Evolutionary conservation across 2,329 filamentous ascomycete genomes (phyloP).

Genomic region (Colletotrichum higginsianum): DNA sequence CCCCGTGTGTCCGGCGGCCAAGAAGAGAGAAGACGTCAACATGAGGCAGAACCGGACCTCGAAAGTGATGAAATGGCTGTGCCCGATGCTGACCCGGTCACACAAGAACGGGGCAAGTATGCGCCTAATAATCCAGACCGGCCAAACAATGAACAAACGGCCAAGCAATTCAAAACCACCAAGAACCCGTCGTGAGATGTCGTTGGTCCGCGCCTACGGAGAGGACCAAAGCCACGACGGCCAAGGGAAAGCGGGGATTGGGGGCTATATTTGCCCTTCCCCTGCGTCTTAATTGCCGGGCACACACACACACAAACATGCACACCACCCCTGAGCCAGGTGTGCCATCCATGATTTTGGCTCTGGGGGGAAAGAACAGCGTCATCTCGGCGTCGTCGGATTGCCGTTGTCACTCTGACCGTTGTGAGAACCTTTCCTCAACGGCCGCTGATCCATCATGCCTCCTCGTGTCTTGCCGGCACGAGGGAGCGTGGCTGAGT

Average conservation of each 20-base stretch:
- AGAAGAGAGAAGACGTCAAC: background rate
- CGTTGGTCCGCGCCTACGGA: slow-evolving; percentile 30
- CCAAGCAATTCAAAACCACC: background rate
- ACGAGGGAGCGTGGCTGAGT: slow-evolving; percentile 20
- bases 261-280: slow-evolving; percentile 35
- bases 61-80: background rate
- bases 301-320: slow-evolving; percentile 7
- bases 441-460: slow-evolving; percentile 13
- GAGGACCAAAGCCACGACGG: background rate
- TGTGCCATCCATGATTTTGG: slow-evolving; percentile 17
- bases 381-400: slow-evolving; percentile 22
- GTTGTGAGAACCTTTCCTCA: background rate
- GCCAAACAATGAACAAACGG: background rate
- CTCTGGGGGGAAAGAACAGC: slow-evolving; percentile 1
- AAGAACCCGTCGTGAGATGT: slow-evolving; percentile 3
- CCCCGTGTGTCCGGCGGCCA: background rate
- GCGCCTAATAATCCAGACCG: background rate
- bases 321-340: slow-evolving; percentile 14
- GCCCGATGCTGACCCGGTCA: background rate
- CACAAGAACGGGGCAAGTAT: background rate
- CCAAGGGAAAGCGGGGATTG: background rate
- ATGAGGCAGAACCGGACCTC: background rate
- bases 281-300: slow-evolving; percentile 42
- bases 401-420: background rate
- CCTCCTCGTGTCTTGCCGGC: slow-evolving; percentile 1